These are phyloP conservation scores for Golubevia sp. DNA, from an alignment of 1,284 basidiomycete species.

Conservation along the genomic window DNA sequence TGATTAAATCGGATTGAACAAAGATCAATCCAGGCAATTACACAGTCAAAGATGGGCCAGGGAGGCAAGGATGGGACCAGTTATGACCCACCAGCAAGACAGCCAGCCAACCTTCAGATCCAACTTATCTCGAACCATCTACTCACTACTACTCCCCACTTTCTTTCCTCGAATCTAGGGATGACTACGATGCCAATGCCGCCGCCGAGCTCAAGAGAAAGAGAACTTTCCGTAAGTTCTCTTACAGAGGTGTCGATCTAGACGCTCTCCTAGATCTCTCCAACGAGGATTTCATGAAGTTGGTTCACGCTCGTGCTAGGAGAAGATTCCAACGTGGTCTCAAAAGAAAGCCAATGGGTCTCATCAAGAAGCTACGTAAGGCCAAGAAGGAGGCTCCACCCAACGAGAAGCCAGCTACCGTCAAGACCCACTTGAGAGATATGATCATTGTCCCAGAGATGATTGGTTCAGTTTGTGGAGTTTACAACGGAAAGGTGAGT, in stretches of 20 bases:
- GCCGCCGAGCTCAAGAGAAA: conserved; percentile 70
- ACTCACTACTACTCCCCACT: no score
- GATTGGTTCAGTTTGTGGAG: conserved; percentile 75
- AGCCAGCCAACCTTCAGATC: not conserved
- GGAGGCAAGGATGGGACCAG: no score
- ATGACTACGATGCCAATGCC: conserved; percentile 62
- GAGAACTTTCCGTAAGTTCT: conserved; percentile 98
- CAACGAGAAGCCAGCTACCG: conserved; percentile 96
- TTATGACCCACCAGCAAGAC: no score
- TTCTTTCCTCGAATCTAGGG: conserved; percentile 11
- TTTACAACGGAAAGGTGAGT: conserved; percentile 88
- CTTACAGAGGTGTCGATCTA: conserved; percentile 89
- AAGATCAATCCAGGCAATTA: no score
- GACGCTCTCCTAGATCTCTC: conserved; percentile 64
- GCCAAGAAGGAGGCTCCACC: conserved; percentile 98
- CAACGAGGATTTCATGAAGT: conserved; percentile 66
- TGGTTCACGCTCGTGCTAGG: conserved; percentile 97
- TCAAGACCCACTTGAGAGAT: conserved; percentile 98
- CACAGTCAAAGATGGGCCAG: no score
- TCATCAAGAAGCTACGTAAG: conserved; percentile 99
- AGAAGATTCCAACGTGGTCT: conserved; percentile 98
- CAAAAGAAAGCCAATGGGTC: conserved; percentile 96
- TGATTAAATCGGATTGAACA: no score
- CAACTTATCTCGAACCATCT: not conserved
- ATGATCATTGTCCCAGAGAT: conserved; percentile 99